Conservation (phyloP, 1,139 yeast species). For the Pichia sp. region DNA sequence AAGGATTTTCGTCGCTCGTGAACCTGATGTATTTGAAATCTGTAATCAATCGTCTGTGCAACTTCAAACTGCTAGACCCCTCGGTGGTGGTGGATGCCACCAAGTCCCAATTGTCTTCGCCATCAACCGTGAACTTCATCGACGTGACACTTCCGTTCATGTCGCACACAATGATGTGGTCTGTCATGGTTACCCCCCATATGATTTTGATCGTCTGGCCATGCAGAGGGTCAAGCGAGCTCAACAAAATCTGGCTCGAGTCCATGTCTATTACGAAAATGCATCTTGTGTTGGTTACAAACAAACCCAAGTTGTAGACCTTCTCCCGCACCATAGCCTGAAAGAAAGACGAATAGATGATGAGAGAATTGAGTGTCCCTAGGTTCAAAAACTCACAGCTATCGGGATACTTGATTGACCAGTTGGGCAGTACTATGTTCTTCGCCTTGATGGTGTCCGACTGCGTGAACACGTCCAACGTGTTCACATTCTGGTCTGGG, state of each 20-base stretch:
- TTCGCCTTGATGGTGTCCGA: slow-evolving; percentile 19
- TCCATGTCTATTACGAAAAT: slow-evolving; percentile 27
- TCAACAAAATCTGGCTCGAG: slow-evolving; percentile 15
- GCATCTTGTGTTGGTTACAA: slow-evolving; percentile 27
- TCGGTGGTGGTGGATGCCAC: slow-evolving; percentile 11
- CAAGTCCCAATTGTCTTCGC: slow-evolving; percentile 18
- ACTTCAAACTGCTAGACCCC: slow-evolving; percentile 19
- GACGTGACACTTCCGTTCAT: slow-evolving; percentile 35
- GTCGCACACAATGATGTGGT: slow-evolving; percentile 31
- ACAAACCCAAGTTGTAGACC: slow-evolving; percentile 21
- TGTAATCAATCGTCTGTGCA: slow-evolving; percentile 44
- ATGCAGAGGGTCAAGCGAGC: slow-evolving; percentile 17
- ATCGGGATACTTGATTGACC: slow-evolving; percentile 26
- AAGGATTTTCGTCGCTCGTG: slow-evolving; percentile 21
- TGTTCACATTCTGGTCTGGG: slow-evolving; percentile 14
- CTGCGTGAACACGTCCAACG: slow-evolving; percentile 23
- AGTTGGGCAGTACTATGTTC: slow-evolving; percentile 20
- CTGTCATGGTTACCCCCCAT: slow-evolving; percentile 22
- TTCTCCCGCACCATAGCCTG: slow-evolving; percentile 13
- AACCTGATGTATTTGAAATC: slow-evolving; percentile 33
- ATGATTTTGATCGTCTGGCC: slow-evolving; percentile 24
- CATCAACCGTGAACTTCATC: slow-evolving; percentile 14
- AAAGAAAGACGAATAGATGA: slow-evolving; percentile 24
- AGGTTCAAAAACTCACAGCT: slow-evolving; percentile 13
- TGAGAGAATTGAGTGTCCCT: slow-evolving; percentile 22